Evolutionary conservation across 345 rosid species (phyloP).

Genomic region (Viola odorata): DNA sequence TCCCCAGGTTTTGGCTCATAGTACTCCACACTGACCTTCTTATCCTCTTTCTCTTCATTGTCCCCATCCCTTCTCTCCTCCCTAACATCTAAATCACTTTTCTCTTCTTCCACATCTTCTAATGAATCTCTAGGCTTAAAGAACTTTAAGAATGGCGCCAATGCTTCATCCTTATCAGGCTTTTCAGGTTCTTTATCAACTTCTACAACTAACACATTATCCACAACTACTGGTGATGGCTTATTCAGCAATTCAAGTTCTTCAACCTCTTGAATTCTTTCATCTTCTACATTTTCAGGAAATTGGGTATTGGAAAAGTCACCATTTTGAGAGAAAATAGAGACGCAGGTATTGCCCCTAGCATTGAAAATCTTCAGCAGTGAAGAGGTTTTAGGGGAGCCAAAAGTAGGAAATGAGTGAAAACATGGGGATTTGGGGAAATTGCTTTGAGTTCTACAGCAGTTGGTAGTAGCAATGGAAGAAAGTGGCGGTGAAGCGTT

Average conservation of each 20-base stretch:
- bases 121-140: constrained; percentile 45
- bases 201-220: constrained; percentile 25
- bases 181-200: constrained; percentile 24
- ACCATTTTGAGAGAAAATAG: constrained; percentile 39
- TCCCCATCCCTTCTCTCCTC: constrained; percentile 17
- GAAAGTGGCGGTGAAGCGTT: constrained; percentile 14
- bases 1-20: constrained; percentile 82
- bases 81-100: constrained; percentile 20
- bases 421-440: constrained; percentile 16
- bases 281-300: constrained; percentile 27
- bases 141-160: constrained; percentile 79
- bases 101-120: constrained; percentile 24
- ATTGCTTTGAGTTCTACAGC: neutral
- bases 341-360: constrained; percentile 24
- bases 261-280: constrained; percentile 26
- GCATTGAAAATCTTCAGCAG: constrained; percentile 15
- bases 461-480: neutral
- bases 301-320: constrained; percentile 27
- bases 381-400: constrained; percentile 6
- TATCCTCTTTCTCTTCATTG: constrained; percentile 20
- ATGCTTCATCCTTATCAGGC: constrained; percentile 48
- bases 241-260: constrained; percentile 64
- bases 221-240: constrained; percentile 43
- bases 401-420: constrained; percentile 14
- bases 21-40: constrained; percentile 56